Evolutionary conservation across 2,329 filamentous ascomycete species (phyloP).

Genomic region (Penicillium sp.): DNA sequence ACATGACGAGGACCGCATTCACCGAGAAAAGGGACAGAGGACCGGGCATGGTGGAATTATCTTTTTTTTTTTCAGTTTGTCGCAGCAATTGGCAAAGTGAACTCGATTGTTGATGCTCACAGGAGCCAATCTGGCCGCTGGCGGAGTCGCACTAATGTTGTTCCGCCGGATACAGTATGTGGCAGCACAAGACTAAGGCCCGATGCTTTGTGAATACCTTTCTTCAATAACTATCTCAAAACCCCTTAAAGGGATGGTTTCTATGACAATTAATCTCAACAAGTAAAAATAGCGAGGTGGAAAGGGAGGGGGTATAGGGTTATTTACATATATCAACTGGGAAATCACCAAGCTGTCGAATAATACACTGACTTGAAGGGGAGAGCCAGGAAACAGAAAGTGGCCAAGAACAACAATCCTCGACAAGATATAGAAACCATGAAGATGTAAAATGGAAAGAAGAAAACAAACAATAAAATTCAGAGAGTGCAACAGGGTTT

Average conservation of each 20-base stretch:
- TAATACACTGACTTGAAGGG: neutral
- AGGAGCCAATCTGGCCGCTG: constrained; percentile 25
- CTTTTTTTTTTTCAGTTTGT: constrained; percentile 14
- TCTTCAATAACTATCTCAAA: neutral
- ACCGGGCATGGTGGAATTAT: constrained; percentile 57
- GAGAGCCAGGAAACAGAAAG: neutral
- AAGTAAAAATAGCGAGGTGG: neutral
- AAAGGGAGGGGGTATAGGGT: constrained; percentile 5
- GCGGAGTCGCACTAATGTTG: constrained; percentile 24
- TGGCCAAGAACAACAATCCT: constrained; percentile 1
- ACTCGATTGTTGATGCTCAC: constrained; percentile 21
- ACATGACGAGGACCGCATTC: constrained; percentile 72
- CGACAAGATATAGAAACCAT: neutral
- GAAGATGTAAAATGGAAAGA: neutral
- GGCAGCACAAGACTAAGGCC: neutral
- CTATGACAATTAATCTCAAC: neutral
- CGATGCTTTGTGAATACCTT: neutral
- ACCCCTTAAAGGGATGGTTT: neutral
- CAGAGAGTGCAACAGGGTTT: constrained; percentile 5
- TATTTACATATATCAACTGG: constrained; percentile 8
- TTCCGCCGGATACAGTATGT: constrained; percentile 11
- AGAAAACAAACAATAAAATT: neutral
- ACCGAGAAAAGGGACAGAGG: constrained; percentile 72
- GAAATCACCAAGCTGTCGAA: neutral
- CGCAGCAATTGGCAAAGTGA: constrained; percentile 9